Percentiles rank a stretch among this genome's conserved stretches.
Conservation (phyloP, 805 yeast genomes). For the Alloascoidea hylecoeti region DNA sequence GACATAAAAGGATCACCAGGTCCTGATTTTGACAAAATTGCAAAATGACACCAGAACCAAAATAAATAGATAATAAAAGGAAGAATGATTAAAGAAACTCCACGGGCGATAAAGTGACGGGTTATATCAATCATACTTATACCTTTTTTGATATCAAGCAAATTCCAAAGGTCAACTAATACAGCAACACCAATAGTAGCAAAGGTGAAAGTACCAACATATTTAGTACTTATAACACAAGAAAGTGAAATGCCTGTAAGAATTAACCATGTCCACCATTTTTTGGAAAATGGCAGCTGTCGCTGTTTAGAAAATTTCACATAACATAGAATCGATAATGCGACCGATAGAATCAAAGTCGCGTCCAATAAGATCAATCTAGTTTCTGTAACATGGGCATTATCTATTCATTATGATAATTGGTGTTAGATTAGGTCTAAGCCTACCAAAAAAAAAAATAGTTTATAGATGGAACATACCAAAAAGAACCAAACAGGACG, state of each 20-base stretch:
- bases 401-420: slow-evolving; percentile 20
- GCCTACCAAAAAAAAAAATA: no score
- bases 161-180: slow-evolving; percentile 71
- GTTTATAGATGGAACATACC: no score
- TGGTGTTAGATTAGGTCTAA: background rate
- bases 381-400: slow-evolving; percentile 83
- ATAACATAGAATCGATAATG: slow-evolving; percentile 64
- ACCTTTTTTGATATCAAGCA: slow-evolving; percentile 61
- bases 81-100: slow-evolving; percentile 52
- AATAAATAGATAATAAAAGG: slow-evolving; percentile 74
- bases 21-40: slow-evolving; percentile 71
- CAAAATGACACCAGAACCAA: slow-evolving; percentile 90
- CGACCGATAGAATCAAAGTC: slow-evolving; percentile 72
- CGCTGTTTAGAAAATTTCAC: slow-evolving; percentile 68
- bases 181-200: slow-evolving; percentile 83
- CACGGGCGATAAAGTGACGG: slow-evolving; percentile 66
- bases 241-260: slow-evolving; percentile 80
- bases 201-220: slow-evolving; percentile 91
- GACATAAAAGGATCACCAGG: slow-evolving; percentile 95
- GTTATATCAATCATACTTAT: slow-evolving; percentile 38
- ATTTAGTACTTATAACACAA: slow-evolving; percentile 88
- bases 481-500: slow-evolving; percentile 61
- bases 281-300: slow-evolving; percentile 41
- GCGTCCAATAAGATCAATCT: slow-evolving; percentile 88
- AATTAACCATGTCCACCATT: slow-evolving; percentile 84